phyloP scores from a whole-genome alignment of 306 rosid genomes.

The Rosa persica region DNA sequence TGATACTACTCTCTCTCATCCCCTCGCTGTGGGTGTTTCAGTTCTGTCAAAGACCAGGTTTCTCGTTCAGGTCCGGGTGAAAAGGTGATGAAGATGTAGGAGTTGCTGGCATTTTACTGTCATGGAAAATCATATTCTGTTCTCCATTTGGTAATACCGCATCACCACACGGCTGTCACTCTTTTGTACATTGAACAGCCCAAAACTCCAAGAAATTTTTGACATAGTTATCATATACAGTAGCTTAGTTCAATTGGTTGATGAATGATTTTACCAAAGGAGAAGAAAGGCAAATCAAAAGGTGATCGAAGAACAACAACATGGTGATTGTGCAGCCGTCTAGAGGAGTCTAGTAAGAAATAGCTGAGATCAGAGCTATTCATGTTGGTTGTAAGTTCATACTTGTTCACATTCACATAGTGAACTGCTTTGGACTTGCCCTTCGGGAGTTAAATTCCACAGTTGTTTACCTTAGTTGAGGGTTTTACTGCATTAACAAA shows the following conservation, averaged over 20 bases:
- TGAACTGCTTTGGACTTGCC: background rate
- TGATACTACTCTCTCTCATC: background rate
- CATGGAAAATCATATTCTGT: background rate
- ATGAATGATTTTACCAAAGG: background rate
- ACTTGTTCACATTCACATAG: background rate
- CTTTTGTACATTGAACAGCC: too few relatives aligned
- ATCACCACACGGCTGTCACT: background rate
- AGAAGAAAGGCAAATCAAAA: background rate
- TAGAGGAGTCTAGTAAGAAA: background rate
- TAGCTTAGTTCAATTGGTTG: background rate
- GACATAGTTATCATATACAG: background rate
- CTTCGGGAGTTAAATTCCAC: background rate
- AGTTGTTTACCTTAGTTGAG: background rate
- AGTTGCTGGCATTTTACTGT: background rate
- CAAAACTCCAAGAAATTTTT: background rate
- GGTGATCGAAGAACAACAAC: background rate
- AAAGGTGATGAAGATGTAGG: background rate
- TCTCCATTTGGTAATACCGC: background rate
- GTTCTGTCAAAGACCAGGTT: background rate
- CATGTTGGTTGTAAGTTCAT: background rate
- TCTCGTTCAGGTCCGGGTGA: background rate
- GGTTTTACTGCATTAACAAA: too few relatives aligned
- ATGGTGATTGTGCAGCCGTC: background rate
- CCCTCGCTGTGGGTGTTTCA: background rate
- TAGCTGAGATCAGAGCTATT: background rate